Percentiles rank a stretch among this genome's conserved stretches.
phyloP scores from a whole-genome alignment of 345 rosid species.

The Murraya koenigii region DNA sequence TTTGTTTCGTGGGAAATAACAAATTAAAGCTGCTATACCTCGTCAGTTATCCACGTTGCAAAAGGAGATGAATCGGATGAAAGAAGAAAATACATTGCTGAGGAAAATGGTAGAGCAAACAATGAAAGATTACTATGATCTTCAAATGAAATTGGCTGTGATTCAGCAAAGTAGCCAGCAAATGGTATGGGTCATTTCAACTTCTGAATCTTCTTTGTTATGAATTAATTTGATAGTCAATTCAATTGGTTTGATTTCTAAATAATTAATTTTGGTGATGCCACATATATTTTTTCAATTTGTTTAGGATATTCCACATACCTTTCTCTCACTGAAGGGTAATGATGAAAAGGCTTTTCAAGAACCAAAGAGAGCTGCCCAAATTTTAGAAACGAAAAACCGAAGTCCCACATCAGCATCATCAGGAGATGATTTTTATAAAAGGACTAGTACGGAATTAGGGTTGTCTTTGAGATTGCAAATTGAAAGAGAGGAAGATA shows the following conservation, averaged over 20 bases:
- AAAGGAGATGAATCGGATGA: constrained; percentile 53
- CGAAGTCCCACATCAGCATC: background rate
- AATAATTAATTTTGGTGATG: background rate
- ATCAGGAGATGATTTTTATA: background rate
- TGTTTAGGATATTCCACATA: constrained; percentile 26
- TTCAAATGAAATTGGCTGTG: constrained; percentile 40
- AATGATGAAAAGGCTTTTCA: constrained; percentile 15
- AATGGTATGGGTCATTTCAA: constrained; percentile 2
- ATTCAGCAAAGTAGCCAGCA: constrained; percentile 40
- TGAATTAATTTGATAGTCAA: background rate
- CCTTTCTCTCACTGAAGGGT: constrained; percentile 31
- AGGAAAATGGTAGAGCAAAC: constrained; percentile 55
- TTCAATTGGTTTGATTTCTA: background rate
- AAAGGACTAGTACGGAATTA: constrained; percentile 21
- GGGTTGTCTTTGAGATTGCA: constrained; percentile 50
- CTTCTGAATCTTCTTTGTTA: background rate
- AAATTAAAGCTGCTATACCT: background rate
- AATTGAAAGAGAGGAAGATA: constrained; percentile 16
- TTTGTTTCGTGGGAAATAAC: background rate
- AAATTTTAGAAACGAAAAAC: background rate
- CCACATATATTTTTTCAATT: background rate
- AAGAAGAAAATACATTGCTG: constrained; percentile 55
- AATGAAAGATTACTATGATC: constrained; percentile 53
- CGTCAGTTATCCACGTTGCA: constrained; percentile 41
- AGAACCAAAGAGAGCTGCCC: constrained; percentile 16